Base-by-base conservation (phyloP, 139 green algal species). In the Eudorina sp. region DNA sequence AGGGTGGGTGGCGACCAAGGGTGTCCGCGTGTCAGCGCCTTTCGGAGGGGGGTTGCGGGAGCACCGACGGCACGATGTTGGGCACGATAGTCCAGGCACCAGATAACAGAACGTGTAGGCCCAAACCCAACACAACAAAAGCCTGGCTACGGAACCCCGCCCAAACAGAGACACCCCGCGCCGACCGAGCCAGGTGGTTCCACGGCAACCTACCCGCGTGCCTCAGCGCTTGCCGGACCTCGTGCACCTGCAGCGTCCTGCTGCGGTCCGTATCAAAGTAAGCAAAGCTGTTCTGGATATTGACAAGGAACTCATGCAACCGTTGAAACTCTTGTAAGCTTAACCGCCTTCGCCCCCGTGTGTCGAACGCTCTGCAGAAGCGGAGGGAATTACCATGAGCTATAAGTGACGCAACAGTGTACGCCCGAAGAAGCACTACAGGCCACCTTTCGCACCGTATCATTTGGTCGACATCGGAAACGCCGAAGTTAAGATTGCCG, bases 401-500 rank as follows among this genome's bases (percentile, higher is more conserved):
- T 16, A 43, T 21, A 31, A 16, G n/a, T 34, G 40, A 53, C 38
- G 69, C n/a, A 73, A 8, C 7, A 8, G 23, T 19, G 58, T 13
- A 69, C 7, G 19, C 19, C 58, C n/a, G 58, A 13, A 25, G 58
- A 36, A 31, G 14, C 18, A 31, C 23, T 19, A 11, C 16, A 13
- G 8, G n/a, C n/a, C n/a, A n/a, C 21, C 34, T 34, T 53, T 77
- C 70, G 7, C 34, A 88, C 83, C 83, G 48, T 19, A 88, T 88
- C 83, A 88, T 88, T 45, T 80, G 68, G 36, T 88, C 83, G 2
- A 88, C 83, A 72, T 88, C 86, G 5, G 76, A 86, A 19, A 86
- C 31, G 16, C 76, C 76, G 36, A 83, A 90, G n/a, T 90, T 77
- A 6, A 90, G 48, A 64, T 82, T 86, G 60, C 76, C 86, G 36